Evolutionary conservation across 2,329 filamentous ascomycete species (phyloP), one percentile per base, ranked within the genome.

Genomic region (Pseudocercospora pini-densiflorae): DNA sequence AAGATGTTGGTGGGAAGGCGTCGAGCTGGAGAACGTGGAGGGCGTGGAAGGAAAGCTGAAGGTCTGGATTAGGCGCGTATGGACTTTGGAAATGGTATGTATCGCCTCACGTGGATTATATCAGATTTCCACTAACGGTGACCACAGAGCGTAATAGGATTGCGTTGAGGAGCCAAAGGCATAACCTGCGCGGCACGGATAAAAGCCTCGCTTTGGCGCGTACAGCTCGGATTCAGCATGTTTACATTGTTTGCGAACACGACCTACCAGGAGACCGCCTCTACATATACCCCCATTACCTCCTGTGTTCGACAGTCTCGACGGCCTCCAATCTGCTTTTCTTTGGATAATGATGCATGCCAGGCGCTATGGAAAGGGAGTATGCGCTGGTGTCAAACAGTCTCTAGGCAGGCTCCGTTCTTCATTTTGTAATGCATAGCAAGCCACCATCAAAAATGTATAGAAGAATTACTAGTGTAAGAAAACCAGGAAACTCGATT

Each of bases 1-100:
- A 68, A 88, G 95, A 78, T 99, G 95, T 84, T 99, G 95, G 95
- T 99, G 95, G 95, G 95, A 99, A 79, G 95, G 95, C 24, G 91
- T 99, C 43, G 94, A 98, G 79, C 85, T 99, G 53, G 88, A 95
- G 19, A 86, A 92, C 71, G 92, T 99, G 12, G 93, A 96, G 59
- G 95, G 95, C 14, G 91, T 98, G 7, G 89, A 97, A 60, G 94
- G 94, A 61, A 92, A 90, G 78, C 85, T 99, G 72, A 99, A 99
- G 82, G 93, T 99, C 65, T 99, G 95, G 95, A 98, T 99, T 78
- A 87, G 95, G 76, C 88, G 95, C 75, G 95, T 99, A 66, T 99
- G 95, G 95, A 99, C 95, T 66, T 86, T 99, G 66, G 95, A 99
- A 85, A 99, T 99, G 88, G 88, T 89, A 79, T 78, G 84, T 76